Evolutionary conservation across 257 asterid species (phyloP), one percentile per base, ranked within the genome.

Genomic region (Lithospermum erythrorhizon): DNA sequence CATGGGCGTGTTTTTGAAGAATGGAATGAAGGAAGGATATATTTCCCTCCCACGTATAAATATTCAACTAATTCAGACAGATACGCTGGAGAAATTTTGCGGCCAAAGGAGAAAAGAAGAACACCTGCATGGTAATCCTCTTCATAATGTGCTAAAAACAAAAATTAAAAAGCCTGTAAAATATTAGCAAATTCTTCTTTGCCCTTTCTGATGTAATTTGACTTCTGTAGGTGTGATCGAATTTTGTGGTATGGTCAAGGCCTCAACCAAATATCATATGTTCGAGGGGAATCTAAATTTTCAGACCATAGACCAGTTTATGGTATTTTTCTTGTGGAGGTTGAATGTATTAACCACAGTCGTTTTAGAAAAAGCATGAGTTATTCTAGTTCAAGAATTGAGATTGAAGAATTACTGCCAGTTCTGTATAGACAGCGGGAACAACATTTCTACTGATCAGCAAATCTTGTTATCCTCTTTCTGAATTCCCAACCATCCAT

Each of bases 251-350:
- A 80, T 52, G 99, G 99, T 16, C 79, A 62, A 76, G 99, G 99
- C 62, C 76, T 93, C 59, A 90, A 76, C 57, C 99, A 93, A 62
- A 67, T 89, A 68, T 93, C 99, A 1, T 93, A 93, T 52, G 94
- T 93, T 55, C 89, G 98, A 54, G 98, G 97, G 6, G 98, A 93
- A 77, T 88, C 98, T 9, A 80, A 89, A 62, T 93, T 93, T 74
- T 89, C 98, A 0, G 97, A 89, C 70, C 98, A 93, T 63, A 79
- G 98, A 59, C 95, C 97, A 4, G 97, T 93, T 29, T 93, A 78
- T 66, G 67, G 96, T 64, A 63, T 79, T 59, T 89, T 93, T 67
- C 68, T 83, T 67, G 96, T 89, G 21, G 97, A 89, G 73, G 99
- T 93, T 13, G 99, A 93, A 77, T 86, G 87, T 25, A 76, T n/a